Conservation (phyloP, 768 basidiomycete species). For the Fibroporia radiculosa region DNA sequence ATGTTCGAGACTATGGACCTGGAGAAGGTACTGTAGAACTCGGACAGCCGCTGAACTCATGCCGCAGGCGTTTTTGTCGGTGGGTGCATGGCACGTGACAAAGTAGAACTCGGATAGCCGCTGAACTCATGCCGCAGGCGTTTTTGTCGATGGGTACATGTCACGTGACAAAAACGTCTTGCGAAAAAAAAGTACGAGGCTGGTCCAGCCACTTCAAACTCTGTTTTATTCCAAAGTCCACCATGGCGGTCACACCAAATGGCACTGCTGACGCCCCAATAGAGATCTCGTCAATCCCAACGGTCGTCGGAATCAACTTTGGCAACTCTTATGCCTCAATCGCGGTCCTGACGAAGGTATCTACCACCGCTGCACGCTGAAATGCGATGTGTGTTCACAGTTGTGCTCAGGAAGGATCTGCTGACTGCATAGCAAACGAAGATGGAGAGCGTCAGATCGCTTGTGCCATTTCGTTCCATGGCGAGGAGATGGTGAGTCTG, state of each 20-base stretch:
- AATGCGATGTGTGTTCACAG: not conserved
- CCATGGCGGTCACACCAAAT: slow-evolving; percentile 44
- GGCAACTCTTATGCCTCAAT: slow-evolving; percentile 95
- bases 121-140: no score
- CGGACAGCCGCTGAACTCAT: no score
- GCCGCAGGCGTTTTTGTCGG: no score
- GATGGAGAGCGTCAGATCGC: slow-evolving; percentile 98
- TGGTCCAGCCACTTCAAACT: no score
- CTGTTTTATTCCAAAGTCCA: no score
- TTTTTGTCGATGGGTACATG: no score
- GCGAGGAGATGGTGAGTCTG: slow-evolving; percentile 73
- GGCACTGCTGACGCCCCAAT: slow-evolving; percentile 40
- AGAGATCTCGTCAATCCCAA: slow-evolving; percentile 31
- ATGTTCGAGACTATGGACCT: no score
- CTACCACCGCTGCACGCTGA: not conserved
- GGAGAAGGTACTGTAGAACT: no score
- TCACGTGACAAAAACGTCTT: no score
- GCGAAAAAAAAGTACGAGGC: no score
- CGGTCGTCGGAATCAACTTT: slow-evolving; percentile 91
- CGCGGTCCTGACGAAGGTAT: slow-evolving; percentile 88
- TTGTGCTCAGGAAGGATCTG: slow-evolving; percentile 67
- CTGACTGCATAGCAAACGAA: slow-evolving; percentile 96
- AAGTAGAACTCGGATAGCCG: no score
- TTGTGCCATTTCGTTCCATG: slow-evolving; percentile 84
- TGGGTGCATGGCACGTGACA: no score